Evolutionary conservation across 2,329 filamentous ascomycete genomes (phyloP), one percentile per base, ranked within the genome.

Genomic region (Curvularia eragrostidis): DNA sequence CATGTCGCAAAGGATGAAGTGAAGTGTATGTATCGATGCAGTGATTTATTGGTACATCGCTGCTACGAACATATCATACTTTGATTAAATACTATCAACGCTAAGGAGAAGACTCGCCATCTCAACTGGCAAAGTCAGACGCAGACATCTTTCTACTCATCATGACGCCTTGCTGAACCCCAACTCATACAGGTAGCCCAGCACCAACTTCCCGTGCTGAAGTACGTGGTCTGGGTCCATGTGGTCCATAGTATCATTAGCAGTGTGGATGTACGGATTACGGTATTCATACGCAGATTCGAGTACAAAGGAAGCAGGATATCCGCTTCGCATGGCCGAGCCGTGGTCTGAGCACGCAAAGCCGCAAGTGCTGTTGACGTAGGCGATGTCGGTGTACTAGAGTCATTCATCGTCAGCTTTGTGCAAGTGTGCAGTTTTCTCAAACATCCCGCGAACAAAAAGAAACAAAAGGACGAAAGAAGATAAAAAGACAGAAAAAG

Each of bases 211-310:
- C 21, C 90, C 91, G 77, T 96, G 92, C 80, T 96, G 87, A 36
- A 94, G 82, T 91, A 96, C 96, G 76, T 96, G 92, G 72, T 91
- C 86, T 72, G 94, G 95, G 64, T 87, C 88, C 30, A 91, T 78
- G 58, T 86, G 87, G 68, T 89, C 85, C 61, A 91, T 85, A 61
- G 81, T 81, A 73, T 91, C 89, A 18, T 89, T 84, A 0, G 85
- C 85, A 30, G 84, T 84, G 71, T 91, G 89, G 57, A 91, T 91
- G 61, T 87, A 83, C 62, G 85, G 81, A 69, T 89, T 85, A 4
- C 72, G 75, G 62, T 79, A 77, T 71, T 85, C 83, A 68, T 91
- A 89, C 18, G 84, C 83, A 19, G 85, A 87, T 77, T 91, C 89
- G 59, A 91, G 91, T 21, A 91, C 88, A 70, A 91, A 91, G 1